A percentile compares a stretch with the other conserved stretches of the same genome.
phyloP scores from a whole-genome alignment of 352 stramenopile genomes.

The Plasmopara halstedii region DNA sequence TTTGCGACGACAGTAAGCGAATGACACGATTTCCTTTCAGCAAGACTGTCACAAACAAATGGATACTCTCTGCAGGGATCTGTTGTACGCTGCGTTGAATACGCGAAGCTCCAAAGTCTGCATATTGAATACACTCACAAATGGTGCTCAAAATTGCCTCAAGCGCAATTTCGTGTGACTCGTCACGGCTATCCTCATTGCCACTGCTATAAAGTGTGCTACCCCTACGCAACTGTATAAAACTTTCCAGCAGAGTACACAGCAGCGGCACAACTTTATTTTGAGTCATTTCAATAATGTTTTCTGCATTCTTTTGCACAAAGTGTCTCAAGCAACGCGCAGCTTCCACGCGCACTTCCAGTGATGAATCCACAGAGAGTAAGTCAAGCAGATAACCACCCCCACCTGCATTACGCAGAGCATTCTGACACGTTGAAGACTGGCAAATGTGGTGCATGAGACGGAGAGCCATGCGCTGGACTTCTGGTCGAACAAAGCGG shows the following conservation, averaged over 20 bases:
- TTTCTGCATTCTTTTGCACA: conserved; percentile 62
- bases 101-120: conserved; percentile 28
- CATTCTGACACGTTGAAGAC: conserved; percentile 53
- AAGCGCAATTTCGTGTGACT: conserved; percentile 57
- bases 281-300: conserved; percentile 55
- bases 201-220: conserved; percentile 19
- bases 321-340: conserved; percentile 66
- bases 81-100: conserved; percentile 34
- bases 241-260: conserved; percentile 45
- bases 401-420: conserved; percentile 50
- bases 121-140: conserved; percentile 62
- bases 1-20: conserved; percentile 64
- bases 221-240: conserved; percentile 35
- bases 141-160: conserved; percentile 71
- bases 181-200: conserved; percentile 24
- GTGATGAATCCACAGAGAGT: conserved; percentile 33
- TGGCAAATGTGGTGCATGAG: conserved; percentile 72
- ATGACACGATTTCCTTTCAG: conserved; percentile 51
- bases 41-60: conserved; percentile 56
- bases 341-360: conserved; percentile 61
- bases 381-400: conserved; percentile 49
- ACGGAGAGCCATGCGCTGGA: conserved; percentile 62
- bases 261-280: conserved; percentile 48
- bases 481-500: conserved; percentile 33
- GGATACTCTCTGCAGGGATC: conserved; percentile 44